These are phyloP conservation scores for Arthrobotrys musiformis DNA, from an alignment of 2,329 filamentous ascomycete genomes.

Conservation along the genomic window DNA sequence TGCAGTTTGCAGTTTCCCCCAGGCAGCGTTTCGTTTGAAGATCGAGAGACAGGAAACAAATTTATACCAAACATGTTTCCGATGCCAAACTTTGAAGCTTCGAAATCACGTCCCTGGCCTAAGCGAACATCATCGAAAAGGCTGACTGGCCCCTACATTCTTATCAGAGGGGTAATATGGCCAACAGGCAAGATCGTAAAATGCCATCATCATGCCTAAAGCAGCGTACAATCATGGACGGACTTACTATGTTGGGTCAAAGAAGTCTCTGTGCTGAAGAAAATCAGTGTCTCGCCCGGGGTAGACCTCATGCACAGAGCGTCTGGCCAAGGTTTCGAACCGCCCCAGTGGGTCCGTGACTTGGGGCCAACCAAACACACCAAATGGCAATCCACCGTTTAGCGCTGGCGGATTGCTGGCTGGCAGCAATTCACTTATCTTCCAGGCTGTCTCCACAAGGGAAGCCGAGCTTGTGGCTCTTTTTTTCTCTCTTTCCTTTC, in stretches of 20 bases:
- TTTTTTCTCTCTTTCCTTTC: conserved; percentile 57
- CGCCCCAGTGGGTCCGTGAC: conserved; percentile 51
- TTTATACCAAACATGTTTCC: conserved; percentile 43
- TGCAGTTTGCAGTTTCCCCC: too few species aligned
- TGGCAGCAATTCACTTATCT: conserved; percentile 55
- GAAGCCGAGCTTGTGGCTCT: conserved; percentile 22
- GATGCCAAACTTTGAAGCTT: conserved; percentile 2
- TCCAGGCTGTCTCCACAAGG: conserved; percentile 53
- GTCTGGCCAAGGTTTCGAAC: conserved; percentile 56
- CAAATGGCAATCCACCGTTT: conserved; percentile 49
- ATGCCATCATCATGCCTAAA: conserved; percentile 39
- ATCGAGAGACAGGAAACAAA: conserved; percentile 41
- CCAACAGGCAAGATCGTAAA: not conserved
- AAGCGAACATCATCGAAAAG: conserved; percentile 15
- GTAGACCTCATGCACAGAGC: conserved; percentile 48
- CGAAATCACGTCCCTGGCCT: not conserved
- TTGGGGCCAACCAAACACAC: conserved; percentile 35
- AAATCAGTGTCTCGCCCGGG: conserved; percentile 35
- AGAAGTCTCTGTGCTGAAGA: conserved; percentile 1
- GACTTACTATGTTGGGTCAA: conserved; percentile 29
- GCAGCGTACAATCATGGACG: conserved; percentile 26
- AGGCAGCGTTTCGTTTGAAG: conserved; percentile 49
- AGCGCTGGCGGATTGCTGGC: conserved; percentile 44
- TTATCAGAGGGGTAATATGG: conserved; percentile 19
- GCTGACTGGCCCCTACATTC: conserved; percentile 1